Evolutionary conservation across 108 stramenopile species (phyloP).

Genomic region (Cyclotella baltica): DNA sequence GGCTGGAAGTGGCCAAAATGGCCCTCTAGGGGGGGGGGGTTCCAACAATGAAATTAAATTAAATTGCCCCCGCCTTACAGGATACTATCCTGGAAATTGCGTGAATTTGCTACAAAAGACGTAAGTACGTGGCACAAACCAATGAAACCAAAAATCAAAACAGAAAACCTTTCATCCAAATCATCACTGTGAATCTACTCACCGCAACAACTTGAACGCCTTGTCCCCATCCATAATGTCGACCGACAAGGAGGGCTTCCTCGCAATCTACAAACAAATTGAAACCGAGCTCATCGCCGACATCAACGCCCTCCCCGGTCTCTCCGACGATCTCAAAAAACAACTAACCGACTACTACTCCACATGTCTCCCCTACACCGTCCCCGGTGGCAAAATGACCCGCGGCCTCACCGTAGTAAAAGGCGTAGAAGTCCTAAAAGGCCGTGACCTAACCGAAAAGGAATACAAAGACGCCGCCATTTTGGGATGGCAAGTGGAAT

Average conservation of each 20-base stretch:
- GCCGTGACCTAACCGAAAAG: conserved; percentile 53
- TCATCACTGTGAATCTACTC: too few species aligned
- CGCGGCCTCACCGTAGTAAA: conserved; percentile 89
- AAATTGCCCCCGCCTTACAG: too few species aligned
- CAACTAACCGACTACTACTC: conserved; percentile 67
- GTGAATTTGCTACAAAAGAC: too few species aligned
- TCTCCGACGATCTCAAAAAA: conserved; percentile 54
- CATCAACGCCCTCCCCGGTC: conserved; percentile 70
- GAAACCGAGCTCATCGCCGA: conserved; percentile 62
- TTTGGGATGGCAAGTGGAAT: conserved; percentile 97
- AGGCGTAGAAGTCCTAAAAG: conserved; percentile 59
- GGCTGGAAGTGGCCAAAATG: too few species aligned
- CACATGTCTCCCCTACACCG: conserved; percentile 91
- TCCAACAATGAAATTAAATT: too few species aligned
- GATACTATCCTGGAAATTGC: too few species aligned
- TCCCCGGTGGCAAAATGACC: conserved; percentile 95
- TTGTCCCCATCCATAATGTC: neutral
- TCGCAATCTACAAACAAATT: conserved; percentile 65
- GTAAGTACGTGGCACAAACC: too few species aligned
- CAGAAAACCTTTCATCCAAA: too few species aligned
- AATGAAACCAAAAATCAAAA: too few species aligned
- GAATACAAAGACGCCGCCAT: conserved; percentile 66
- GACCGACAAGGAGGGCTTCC: conserved; percentile 60
- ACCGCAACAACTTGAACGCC: too few species aligned
- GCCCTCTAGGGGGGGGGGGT: too few species aligned